phyloP scores from a whole-genome alignment of 2,329 filamentous ascomycete genomes.

The Ophiobolus disseminans region DNA sequence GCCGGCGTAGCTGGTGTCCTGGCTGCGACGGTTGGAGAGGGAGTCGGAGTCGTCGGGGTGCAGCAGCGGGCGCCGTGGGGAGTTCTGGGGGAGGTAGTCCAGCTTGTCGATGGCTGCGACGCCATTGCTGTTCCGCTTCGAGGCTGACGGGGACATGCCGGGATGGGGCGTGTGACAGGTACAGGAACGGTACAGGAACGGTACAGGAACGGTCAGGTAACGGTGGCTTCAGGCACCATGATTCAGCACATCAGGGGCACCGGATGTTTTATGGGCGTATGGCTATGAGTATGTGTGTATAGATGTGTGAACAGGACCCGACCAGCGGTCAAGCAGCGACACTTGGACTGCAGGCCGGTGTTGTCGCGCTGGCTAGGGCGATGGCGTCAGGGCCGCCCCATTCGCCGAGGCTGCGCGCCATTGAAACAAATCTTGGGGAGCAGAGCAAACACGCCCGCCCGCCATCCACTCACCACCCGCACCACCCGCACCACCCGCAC shows the following conservation, averaged over 20 bases:
- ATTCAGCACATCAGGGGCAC: too few relatives aligned
- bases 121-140: conserved; percentile 40
- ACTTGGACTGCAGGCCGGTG: conserved; percentile 34
- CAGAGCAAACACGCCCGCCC: conserved; percentile 11
- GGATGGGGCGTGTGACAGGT: conserved; percentile 30
- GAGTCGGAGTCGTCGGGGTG: conserved; percentile 44
- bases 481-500: conserved; percentile 12
- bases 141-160: conserved; percentile 41
- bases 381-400: conserved; percentile 30
- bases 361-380: too few relatives aligned
- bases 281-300: not conserved
- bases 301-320: too few relatives aligned
- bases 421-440: conserved; percentile 18
- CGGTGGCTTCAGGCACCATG: too few relatives aligned
- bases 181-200: not conserved
- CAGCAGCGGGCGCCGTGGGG: conserved; percentile 51
- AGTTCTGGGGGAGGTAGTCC: conserved; percentile 53
- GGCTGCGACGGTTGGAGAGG: conserved; percentile 45
- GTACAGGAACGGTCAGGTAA: too few relatives aligned
- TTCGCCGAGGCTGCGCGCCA: conserved; percentile 23
- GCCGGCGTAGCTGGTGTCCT: conserved; percentile 56
- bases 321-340: conserved; percentile 27
- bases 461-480: conserved; percentile 9
- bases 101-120: conserved; percentile 56
- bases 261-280: too few relatives aligned